Base-by-base conservation (phyloP, 192 early-diverging fungal genomes). In the Chytriomyces confervae region DNA sequence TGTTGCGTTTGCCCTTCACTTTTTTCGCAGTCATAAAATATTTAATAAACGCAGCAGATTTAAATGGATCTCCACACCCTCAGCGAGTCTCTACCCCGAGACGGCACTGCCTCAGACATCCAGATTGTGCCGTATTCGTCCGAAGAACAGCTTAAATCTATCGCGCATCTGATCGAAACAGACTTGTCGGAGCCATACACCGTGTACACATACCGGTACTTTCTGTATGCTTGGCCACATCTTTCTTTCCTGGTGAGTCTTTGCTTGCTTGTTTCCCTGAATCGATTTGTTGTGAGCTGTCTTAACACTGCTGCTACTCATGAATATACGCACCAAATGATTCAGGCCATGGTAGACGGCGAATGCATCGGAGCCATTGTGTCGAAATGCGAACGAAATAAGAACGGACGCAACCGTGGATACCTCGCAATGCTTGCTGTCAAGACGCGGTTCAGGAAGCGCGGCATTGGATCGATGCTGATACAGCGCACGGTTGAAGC, bases 401-500 rank as follows among this genome's bases (percentile, higher is more conserved):
- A 86, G 48, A 86, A 86, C 29, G 76, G 73, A 36, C 79, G 86
- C 48, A 65, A 77, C 46, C 85, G 96, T 18, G 97, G 97, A 0
- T 99, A 99, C 81, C 98, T 99, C 68, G 97, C 91, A 60, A 99
- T 99, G 97, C 86, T 99, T 24, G 96, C 94, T 0, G 96, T 99
- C 13, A 89, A 86, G n/a, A 92, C 91, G 62, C 81, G 86, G 24
- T 92, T 92, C 77, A 81, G 97, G 43, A 93, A 95, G 74, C 87
- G 81, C 18, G 91, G 94, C 18, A 95, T 98, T 89, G 89, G 90
- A 36, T 86, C 87, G 5, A 86, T 83, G 6, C 82, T 99, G 24
- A 96, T 98, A 2, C 69, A 88, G 23, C 84, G 81, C 75, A 91
- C 94, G 0, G 84, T 97, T 27, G 82, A 89, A 20, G 84, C 86